Evolutionary conservation across 129 eudicot species (phyloP), one percentile per base, ranked within the genome.

Genomic region (Flaveria sonorensis): DNA sequence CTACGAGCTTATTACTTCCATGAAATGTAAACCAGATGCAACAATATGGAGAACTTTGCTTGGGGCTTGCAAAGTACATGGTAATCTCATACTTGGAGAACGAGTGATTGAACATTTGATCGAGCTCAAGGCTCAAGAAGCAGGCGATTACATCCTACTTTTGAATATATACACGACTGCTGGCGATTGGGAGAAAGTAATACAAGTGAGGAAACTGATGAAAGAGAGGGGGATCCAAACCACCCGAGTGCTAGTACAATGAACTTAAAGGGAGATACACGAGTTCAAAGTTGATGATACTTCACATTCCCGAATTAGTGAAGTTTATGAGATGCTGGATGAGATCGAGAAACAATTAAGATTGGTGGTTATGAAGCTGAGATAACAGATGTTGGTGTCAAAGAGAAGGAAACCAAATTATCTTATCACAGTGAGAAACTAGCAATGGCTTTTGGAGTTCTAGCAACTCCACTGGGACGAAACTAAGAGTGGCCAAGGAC

Each of bases 11-110:
- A 84, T 93, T 14, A 7, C 50, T 1, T 83, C 96, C 14, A 93
- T 90, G 96, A 70, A 18, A 12, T 74, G 87, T 64, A 84, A n/a
- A 70, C 97, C 97, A 3, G 98, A 93, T 74, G 86, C 92, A 5
- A 78, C 88, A 13, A 85, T 93, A 18, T 93, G 98, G 98, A 88
- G 98, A 77, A 93, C 98, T 23, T 77, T 93, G 70, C 92, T 93
- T 6, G 92, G 89, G 32, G 89, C 97, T 39, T 93, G 98, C 72
- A 90, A 88, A 76, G 70, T 85, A 40, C 89, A 88, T 67, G 84
- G 85, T 30, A 55, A 84, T 28, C 81, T 71, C 13, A 84, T 36
- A n/a, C 91, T 93, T 43, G 98, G 95, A 14, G 92, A 87, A 77
- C 83, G 60, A 21, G 88, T 88, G 1, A 75, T 93, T 52, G 89